Evolutionary conservation across 169 alveolate species (phyloP), one percentile per base, ranked within the genome.

Genomic region (Theileria parva): DNA sequence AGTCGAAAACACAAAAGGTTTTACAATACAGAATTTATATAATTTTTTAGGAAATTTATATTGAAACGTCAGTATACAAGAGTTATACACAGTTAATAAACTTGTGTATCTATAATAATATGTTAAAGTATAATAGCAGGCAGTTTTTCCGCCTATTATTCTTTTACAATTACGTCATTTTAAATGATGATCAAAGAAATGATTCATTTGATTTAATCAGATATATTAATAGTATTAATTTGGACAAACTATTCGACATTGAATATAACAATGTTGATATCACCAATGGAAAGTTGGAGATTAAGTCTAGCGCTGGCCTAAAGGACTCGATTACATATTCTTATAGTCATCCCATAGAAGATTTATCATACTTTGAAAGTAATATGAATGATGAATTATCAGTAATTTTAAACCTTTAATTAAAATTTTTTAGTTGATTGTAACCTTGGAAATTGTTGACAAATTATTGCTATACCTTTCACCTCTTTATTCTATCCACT

Each of bases 31-130:
- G 8, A 44, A 44, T 13, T 44, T 44, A 44, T 44, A 44, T 32
- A 32, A 32, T 11, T 44, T 44, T 44, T 0, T 44, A 44, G 53
- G 53, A 44, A 4, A 44, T 13, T 4, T 44, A 44, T 13, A 44
- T 44, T 4, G 53, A 44, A 44, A 44, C 53, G 0, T 44, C 53
- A 44, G 17, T 44, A 44, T 44, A 44, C 53, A 44, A 44, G 53
- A 44, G 53, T 44, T 44, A 44, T 44, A 44, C 53, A 44, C 53
- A 44, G 53, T 44, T 44, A 44, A 44, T 44, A 44, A 57, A 27
- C 79, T 51, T 72, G 25, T 80, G 88, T 44, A 80, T 80, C 77
- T 80, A 64, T 66, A 79, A 80, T 72, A 80, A 44, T 13, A 44
- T 44, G 48, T 78, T 80, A 23, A 72, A 66, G 76, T 65, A 55